These are phyloP conservation scores for Ettlia oleoabundans DNA, from an alignment of 139 green algal species.

Conservation along the genomic window DNA sequence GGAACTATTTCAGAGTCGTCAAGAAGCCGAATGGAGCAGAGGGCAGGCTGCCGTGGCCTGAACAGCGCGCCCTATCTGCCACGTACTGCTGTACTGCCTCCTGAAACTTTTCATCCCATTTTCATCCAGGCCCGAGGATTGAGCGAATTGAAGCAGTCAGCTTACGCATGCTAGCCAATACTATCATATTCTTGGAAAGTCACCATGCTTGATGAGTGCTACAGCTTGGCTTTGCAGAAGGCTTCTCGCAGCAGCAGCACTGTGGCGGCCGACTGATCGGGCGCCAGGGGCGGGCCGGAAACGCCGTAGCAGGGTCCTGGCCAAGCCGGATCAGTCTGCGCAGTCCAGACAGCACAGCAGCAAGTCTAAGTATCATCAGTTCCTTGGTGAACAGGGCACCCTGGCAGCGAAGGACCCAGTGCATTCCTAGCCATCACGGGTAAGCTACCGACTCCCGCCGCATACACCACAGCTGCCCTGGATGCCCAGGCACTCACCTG, in stretches of 20 bases:
- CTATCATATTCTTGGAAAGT: background rate
- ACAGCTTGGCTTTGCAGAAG: background rate
- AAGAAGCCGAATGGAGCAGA: too few relatives aligned
- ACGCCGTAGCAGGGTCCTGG: slow-evolving; percentile 42
- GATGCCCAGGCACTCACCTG: background rate
- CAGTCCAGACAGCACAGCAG: background rate
- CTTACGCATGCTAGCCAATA: background rate
- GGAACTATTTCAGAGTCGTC: too few relatives aligned
- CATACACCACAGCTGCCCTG: too few relatives aligned
- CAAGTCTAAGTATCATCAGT: background rate
- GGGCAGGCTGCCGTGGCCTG: too few relatives aligned
- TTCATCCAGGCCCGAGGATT: too few relatives aligned
- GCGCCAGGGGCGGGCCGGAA: background rate
- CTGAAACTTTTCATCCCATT: too few relatives aligned
- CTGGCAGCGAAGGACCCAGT: too few relatives aligned
- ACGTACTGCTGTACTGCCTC: too few relatives aligned
- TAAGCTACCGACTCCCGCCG: too few relatives aligned
- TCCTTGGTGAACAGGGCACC: too few relatives aligned
- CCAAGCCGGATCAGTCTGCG: slow-evolving; percentile 27
- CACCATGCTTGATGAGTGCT: background rate
- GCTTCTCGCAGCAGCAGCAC: slow-evolving; percentile 5
- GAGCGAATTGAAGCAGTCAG: background rate
- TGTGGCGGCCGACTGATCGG: background rate
- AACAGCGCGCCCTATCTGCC: too few relatives aligned
- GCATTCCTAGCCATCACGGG: too few relatives aligned